phyloP scores from a whole-genome alignment of 169 alveolate species.

The Cryptosporidium felis region DNA sequence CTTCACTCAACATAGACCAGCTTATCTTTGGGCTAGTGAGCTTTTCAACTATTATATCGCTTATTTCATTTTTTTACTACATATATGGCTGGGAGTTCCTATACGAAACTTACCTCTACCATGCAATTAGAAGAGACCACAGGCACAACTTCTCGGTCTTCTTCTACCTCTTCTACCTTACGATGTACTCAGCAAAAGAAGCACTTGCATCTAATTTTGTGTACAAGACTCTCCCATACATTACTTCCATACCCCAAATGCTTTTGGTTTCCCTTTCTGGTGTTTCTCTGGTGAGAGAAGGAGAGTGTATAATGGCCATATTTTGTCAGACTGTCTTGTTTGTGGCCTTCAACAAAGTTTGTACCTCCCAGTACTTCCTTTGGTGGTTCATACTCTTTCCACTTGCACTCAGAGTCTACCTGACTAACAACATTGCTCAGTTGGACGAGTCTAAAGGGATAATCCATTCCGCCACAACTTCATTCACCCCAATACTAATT shows the following conservation, averaged over 20 bases:
- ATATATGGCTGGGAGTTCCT: constrained; percentile 91
- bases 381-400: constrained; percentile 90
- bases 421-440: constrained; percentile 72
- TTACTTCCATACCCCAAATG: constrained; percentile 82
- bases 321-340: constrained; percentile 88
- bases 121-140: constrained; percentile 94
- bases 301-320: constrained; percentile 77
- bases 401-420: constrained; percentile 74
- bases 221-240: constrained; percentile 75
- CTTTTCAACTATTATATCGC: constrained; percentile 78
- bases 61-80: constrained; percentile 80
- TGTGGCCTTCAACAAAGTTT: constrained; percentile 94
- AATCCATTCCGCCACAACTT: constrained; percentile 20
- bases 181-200: constrained; percentile 74
- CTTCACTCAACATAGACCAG: constrained; percentile 73
- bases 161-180: constrained; percentile 91
- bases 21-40: constrained; percentile 81
- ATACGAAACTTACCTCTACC: constrained; percentile 94
- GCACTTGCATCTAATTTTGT: constrained; percentile 67
- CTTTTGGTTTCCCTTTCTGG: constrained; percentile 74
- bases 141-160: constrained; percentile 96
- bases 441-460: constrained; percentile 56
- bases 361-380: constrained; percentile 92
- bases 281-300: constrained; percentile 78
- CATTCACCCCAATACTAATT: constrained; percentile 40